Base-by-base conservation (phyloP, 495 filamentous ascomycete genomes). In the Antarctomyces pellizariae region DNA sequence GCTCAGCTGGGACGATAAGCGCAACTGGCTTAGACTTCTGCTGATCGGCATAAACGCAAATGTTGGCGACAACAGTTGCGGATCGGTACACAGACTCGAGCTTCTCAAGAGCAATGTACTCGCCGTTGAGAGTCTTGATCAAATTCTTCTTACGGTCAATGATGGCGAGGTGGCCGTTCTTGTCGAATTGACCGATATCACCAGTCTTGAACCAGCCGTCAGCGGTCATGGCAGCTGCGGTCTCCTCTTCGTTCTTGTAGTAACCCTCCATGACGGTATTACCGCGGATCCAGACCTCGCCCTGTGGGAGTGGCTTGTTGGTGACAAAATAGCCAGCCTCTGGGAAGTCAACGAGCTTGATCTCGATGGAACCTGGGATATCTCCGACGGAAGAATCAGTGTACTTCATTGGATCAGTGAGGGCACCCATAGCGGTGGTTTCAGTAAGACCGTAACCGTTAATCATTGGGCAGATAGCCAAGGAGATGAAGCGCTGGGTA, bases 71-170 rank as follows among this genome's bases (percentile, higher is more conserved):
- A 2, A 93, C 64, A 4, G 73, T 60, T 3, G 68, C 63, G 17
- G 82, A 70, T 30, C 86, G 77, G 54, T 97, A 97, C 34, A 90
- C 58, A 3, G 80, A 83, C 55, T 97, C 86, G 28, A 97, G 76
- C 64, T 97, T 97, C 68, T 97, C 86, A 11, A 97, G 63, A 17
- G 86, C 86, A 45, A 97, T 92, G 51, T 97, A 97, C 56, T 97
- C 86, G 42, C 86, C 86, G 44, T 83, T 79, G 30, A 75, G 58
- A 2, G 82, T 97, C 70, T 93, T 93, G 47, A 91, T 74, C 35
- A 93, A 50, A 48, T 93, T 93, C 72, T 93, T 93, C 75, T 91
- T 93, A 41, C 82, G 76, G 50, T 93, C 82, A 41, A 93, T 90
- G 48, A 93, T 75, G 41, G 60, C 66, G 26, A 93, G 53, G 43